Conservation (phyloP, 1,284 basidiomycete species). For the Cryptococcus sp. region DNA sequence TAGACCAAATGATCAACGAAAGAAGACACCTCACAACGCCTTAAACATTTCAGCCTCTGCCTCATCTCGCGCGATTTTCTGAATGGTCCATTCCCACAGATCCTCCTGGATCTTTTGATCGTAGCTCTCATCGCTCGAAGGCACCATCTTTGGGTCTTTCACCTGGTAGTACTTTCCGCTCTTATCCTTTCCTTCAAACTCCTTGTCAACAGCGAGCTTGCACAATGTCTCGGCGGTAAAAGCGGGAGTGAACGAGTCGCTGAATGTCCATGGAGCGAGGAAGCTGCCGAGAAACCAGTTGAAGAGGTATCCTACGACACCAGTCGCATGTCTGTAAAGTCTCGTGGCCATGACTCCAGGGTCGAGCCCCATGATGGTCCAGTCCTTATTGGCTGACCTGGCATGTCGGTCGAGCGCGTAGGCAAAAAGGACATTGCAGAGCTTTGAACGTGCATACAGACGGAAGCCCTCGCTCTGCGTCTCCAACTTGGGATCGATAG, state of each 20-base stretch:
- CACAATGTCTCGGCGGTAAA: constrained; percentile 9
- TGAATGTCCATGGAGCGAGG: constrained; percentile 3
- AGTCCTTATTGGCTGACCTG: constrained; percentile 6
- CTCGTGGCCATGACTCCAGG: constrained; percentile 27
- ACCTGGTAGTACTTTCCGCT: constrained; percentile 22
- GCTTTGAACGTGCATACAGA: constrained; percentile 13
- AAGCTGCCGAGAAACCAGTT: constrained; percentile 1
- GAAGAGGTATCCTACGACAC: background rate
- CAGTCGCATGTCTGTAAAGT: constrained; percentile 8
- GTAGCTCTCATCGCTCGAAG: constrained; percentile 13
- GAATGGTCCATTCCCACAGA: constrained; percentile 28
- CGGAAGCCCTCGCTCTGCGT: constrained; percentile 6
- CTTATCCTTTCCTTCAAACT: constrained; percentile 8
- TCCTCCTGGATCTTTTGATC: constrained; percentile 22
- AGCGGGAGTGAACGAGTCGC: constrained; percentile 3
- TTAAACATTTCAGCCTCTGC: constrained; percentile 1
- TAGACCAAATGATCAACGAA: background rate
- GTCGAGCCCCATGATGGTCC: constrained; percentile 21
- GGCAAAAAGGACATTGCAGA: constrained; percentile 19
- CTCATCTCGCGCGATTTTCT: constrained; percentile 5
- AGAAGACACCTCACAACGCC: background rate
- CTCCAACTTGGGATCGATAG: background rate
- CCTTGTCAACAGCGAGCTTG: constrained; percentile 8
- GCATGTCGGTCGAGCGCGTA: constrained; percentile 16
- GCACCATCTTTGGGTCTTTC: constrained; percentile 4